Evolutionary conservation across 768 basidiomycete species (phyloP).

Genomic region (Glaciozyma martinii): DNA sequence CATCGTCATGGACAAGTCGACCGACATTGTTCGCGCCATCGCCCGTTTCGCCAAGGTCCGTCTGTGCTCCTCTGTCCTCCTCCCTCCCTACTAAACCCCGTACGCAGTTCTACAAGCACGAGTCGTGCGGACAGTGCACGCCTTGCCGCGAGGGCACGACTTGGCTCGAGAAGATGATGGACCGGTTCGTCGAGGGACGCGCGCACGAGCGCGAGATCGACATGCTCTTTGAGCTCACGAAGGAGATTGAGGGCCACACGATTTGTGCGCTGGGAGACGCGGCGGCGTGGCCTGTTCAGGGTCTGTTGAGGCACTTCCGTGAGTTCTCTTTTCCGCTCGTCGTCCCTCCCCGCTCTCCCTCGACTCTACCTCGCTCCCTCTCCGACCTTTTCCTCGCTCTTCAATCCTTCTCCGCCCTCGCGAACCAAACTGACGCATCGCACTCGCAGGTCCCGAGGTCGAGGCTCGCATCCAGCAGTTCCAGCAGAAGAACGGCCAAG

Average conservation of each 20-base stretch:
- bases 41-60: conserved; percentile 76
- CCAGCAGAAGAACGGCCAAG: conserved; percentile 64
- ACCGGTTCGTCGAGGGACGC: conserved; percentile 84
- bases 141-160: conserved; percentile 72
- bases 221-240: conserved; percentile 88
- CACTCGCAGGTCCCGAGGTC: conserved; percentile 58
- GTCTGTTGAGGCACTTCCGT: conserved; percentile 93
- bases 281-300: conserved; percentile 97
- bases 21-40: conserved; percentile 87
- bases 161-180: conserved; percentile 99
- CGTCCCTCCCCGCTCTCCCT: too few species aligned
- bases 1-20: conserved; percentile 97
- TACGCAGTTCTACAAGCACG: conserved; percentile 90
- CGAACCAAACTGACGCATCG: not conserved
- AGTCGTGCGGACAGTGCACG: conserved; percentile 87
- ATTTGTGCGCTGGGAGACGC: conserved; percentile 93
- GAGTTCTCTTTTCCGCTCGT: conserved; percentile 26
- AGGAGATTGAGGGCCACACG: conserved; percentile 52
- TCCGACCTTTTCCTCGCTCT: too few species aligned
- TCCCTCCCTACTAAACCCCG: not conserved
- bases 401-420: too few species aligned
- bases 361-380: too few species aligned
- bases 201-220: conserved; percentile 90
- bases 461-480: conserved; percentile 75
- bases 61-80: conserved; percentile 8